Evolutionary conservation across 2,329 filamentous ascomycete genomes (phyloP), one percentile per base, ranked within the genome.

Genomic region (Colletotrichum lupini): DNA sequence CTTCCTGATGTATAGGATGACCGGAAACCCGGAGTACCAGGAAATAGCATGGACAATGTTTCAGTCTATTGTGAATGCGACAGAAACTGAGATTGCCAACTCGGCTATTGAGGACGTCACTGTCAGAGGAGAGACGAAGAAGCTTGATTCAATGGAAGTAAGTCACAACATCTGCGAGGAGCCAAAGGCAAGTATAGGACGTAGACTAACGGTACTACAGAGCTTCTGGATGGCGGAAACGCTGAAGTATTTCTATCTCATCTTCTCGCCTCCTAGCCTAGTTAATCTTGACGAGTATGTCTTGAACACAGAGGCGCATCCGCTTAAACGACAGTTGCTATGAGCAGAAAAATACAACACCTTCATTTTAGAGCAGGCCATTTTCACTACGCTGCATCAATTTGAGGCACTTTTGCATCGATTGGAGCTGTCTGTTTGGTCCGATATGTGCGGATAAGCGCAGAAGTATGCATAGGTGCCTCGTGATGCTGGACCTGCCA

Each of bases 191-290:
- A 49, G 42, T n/a, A 49, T 9, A 14, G 56, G 42, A 22, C 16
- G n/a, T 14, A 3, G 32, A 26, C 61, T 74, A 22, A 74, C 35
- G 3, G 6, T 59, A 6, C 7, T 49, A 7, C 88, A 94, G 84
- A 92, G 89, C 74, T 94, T 93, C 77, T 95, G 92, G 91, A 83
- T 92, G 77, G 90, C 90, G 0, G 92, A 94, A 83, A 95, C 92
- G 24, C 82, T 94, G 72, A 94, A 94, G 81, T 94, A 94, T 76
- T 94, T 94, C 71, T 95, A 92, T 76, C 80, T 94, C 66, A 87
- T 94, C 52, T 95, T 94, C 76, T 90, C 89, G 32, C 88, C 92
- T 24, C 89, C 91, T 0, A 85, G 88, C 24, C 77, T 91, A 42
- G 84, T 93, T 60, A 92, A 87, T 77, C 81, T 94, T 77, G 92